Conservation (phyloP, 2,329 filamentous ascomycete genomes). For the Claviceps cyperi region DNA sequence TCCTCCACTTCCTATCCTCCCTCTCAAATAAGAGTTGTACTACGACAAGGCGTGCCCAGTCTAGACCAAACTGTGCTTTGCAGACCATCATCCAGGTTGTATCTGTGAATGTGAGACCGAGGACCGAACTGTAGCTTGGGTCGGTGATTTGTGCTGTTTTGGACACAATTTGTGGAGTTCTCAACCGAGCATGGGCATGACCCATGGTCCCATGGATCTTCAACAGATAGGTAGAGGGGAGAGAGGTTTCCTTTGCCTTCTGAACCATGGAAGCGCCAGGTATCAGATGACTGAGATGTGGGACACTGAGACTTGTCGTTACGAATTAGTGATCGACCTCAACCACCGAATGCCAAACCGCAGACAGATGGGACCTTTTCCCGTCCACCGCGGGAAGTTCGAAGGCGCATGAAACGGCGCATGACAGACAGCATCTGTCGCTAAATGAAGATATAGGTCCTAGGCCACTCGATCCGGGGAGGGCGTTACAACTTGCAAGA, state of each 20-base stretch:
- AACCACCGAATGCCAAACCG: not conserved
- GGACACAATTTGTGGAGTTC: not conserved
- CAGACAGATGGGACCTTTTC: not conserved
- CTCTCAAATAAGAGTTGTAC: not conserved
- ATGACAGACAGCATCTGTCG: conserved; percentile 3
- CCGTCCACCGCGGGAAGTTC: not conserved
- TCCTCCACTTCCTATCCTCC: not conserved
- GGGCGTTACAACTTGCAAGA: not conserved
- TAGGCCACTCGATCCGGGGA: not conserved
- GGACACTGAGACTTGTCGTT: not conserved
- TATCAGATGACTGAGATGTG: not conserved
- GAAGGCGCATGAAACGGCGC: not conserved
- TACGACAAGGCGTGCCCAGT: not conserved
- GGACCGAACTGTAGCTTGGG: not conserved
- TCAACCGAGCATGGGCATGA: not conserved
- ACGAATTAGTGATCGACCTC: not conserved
- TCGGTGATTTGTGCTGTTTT: not conserved
- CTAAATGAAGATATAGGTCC: no score
- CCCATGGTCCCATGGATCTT: not conserved
- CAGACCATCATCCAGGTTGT: not conserved
- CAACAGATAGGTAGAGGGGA: not conserved
- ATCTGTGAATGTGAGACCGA: not conserved
- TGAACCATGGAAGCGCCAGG: not conserved
- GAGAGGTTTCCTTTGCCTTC: not conserved
- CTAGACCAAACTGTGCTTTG: not conserved